These are phyloP conservation scores for Xenoacremonium recifei DNA, from an alignment of 2,329 filamentous ascomycete genomes.

Conservation along the genomic window DNA sequence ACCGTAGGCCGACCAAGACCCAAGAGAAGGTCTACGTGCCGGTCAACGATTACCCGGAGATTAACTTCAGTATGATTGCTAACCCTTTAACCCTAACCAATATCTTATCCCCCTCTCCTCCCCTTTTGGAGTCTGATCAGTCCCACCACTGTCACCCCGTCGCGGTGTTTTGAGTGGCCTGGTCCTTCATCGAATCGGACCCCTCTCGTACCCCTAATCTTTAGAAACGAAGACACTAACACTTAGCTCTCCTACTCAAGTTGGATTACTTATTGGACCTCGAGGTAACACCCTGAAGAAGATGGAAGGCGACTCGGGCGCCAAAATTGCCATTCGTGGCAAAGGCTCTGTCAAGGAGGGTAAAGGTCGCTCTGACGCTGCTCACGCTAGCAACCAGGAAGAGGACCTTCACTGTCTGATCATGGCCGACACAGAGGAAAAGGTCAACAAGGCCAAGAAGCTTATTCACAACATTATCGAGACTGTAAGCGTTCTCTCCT, in stretches of 20 bases:
- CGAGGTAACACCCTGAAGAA: conserved; percentile 99
- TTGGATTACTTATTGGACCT: conserved; percentile 99
- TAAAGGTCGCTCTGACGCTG: conserved; percentile 97
- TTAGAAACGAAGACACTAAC: conserved; percentile 71
- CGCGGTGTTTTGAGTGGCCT: conserved; percentile 31
- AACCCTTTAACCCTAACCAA: conserved; percentile 86
- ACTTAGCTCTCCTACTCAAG: conserved; percentile 87
- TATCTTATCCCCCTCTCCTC: conserved; percentile 34
- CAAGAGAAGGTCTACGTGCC: conserved; percentile 99
- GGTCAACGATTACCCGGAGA: conserved; percentile 99
- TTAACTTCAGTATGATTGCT: conserved; percentile 99
- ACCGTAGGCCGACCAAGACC: conserved; percentile 98
- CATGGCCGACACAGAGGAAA: conserved; percentile 99
- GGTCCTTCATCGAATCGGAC: conserved; percentile 34
- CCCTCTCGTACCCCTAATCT: conserved; percentile 33
- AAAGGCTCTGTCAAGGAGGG: conserved; percentile 99
- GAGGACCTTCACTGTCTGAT: conserved; percentile 98
- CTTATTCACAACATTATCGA: conserved; percentile 98
- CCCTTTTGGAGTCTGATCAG: conserved; percentile 45
- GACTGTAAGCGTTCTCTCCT: conserved; percentile 65
- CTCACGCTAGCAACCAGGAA: conserved; percentile 99
- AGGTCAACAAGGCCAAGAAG: conserved; percentile 99
- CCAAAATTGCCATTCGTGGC: conserved; percentile 98
- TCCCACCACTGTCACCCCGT: conserved; percentile 32
- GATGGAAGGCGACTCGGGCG: conserved; percentile 96